Conservation (phyloP, 2,329 filamentous ascomycete species). For the Botryotinia globosa region DNA sequence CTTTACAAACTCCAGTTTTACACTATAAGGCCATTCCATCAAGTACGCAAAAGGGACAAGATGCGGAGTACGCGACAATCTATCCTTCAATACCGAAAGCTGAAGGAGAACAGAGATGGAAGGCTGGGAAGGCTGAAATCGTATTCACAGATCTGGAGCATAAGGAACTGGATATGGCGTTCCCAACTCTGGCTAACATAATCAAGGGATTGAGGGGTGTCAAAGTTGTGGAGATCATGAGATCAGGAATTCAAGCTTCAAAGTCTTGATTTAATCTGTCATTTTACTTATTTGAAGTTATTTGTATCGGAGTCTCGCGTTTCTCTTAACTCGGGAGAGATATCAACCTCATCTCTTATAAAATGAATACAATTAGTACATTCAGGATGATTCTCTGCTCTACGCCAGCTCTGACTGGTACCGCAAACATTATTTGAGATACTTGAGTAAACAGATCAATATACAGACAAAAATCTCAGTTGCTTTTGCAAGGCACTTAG, state of each 20-base stretch:
- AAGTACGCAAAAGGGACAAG: background rate
- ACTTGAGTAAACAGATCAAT: background rate
- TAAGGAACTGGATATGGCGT: slow-evolving; percentile 22
- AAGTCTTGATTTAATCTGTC: background rate
- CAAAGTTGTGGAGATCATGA: slow-evolving; percentile 22
- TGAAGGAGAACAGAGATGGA: slow-evolving; percentile 25
- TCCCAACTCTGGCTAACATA: slow-evolving; percentile 27
- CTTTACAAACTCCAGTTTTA: background rate
- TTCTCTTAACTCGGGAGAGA: background rate
- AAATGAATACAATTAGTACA: background rate
- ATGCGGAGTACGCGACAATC: background rate
- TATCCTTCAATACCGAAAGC: background rate
- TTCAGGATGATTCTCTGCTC: accelerated
- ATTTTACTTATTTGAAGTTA: background rate
- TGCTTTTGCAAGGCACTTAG: background rate
- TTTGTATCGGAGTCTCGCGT: background rate
- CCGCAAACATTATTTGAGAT: background rate
- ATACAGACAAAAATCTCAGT: background rate
- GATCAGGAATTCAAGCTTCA: background rate
- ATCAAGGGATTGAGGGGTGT: slow-evolving; percentile 25
- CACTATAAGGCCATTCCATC: background rate
- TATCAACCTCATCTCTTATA: background rate
- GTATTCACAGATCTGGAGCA: slow-evolving; percentile 24
- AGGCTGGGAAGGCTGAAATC: slow-evolving; percentile 21
- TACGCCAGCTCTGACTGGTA: background rate